Evolutionary conservation across 2,329 filamentous ascomycete genomes (phyloP), one percentile per base, ranked within the genome.

Genomic region (Monosporascus sp.): DNA sequence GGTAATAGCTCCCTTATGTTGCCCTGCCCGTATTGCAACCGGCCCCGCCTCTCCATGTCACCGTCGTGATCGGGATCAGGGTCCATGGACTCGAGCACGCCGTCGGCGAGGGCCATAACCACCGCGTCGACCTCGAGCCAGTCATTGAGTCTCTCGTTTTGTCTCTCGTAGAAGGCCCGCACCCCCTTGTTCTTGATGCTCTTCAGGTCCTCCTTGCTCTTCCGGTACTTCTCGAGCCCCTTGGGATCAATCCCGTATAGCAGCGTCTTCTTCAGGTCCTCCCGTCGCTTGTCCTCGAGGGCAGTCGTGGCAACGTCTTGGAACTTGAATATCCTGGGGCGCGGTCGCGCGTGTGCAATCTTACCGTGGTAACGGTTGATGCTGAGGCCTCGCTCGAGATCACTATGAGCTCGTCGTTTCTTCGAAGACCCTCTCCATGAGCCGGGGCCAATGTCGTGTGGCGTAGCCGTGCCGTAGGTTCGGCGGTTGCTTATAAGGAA

Each of bases 71-170:
- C 80, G 2, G 76, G 70, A 51, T 84, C 81, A 2, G 81, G 81
- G 55, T 80, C 74, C 74, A 84, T 82, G 43, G 74, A 78, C 54
- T 84, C 81, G n/a, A 84, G 70, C 7, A 84, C 76, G 59, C 84
- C 79, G 60, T 82, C 80, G 11, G 80, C 77, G 40, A 84, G 71
- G 24, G 75, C 73, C 56, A 74, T 74, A 44, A 84, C 81, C 7
- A 82, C 71, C 37, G 78, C 75, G 64, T 84, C 80, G 37, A 84
- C 78, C 63, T 84, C 79, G 11, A 81, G 65, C 80, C 79, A 82
- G 57, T 82, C 79, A 56, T 83, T 78, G 11, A 84, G 63, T 1
- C 74, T 67, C 9, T 72, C 68, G 56, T 84, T 84, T 60, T 82
- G 80, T 15, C 70, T 68, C 56, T 78, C 71, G 65, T 84, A 84